A percentile compares a stretch with the other conserved stretches of the same genome.
Conservation (phyloP, 2,329 filamentous ascomycete species). For the Leptodontidium sp. region DNA sequence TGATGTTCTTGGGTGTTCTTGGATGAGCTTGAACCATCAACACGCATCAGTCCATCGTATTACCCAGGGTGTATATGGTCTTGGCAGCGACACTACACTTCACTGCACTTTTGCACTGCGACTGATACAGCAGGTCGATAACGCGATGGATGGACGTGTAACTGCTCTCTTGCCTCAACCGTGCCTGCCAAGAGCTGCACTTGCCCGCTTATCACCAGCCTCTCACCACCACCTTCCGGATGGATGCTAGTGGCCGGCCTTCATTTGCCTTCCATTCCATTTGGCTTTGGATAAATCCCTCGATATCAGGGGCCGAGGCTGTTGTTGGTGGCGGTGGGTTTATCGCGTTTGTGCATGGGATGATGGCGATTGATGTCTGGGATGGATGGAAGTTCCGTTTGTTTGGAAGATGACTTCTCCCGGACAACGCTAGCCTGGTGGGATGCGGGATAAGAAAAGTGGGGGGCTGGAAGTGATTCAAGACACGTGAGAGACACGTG, state of each 20-base stretch:
- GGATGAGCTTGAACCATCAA: neutral
- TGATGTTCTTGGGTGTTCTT: neutral
- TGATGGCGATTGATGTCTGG: too few species aligned
- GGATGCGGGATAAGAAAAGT: too few species aligned
- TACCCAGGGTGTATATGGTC: neutral
- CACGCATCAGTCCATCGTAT: neutral
- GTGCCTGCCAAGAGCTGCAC: slow-evolving; percentile 15
- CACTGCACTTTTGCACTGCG: neutral
- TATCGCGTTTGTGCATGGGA: neutral
- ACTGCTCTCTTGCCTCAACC: slow-evolving; percentile 6
- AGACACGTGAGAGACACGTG: too few species aligned
- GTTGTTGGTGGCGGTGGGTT: neutral
- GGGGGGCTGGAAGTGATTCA: too few species aligned
- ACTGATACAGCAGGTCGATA: slow-evolving; percentile 8
- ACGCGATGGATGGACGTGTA: neutral
- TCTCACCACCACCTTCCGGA: slow-evolving; percentile 6
- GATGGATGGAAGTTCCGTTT: too few species aligned
- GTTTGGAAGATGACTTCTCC: too few species aligned
- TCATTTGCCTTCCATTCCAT: neutral
- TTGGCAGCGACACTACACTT: neutral
- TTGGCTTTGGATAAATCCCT: neutral
- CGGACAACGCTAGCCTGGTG: too few species aligned
- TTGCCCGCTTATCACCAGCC: slow-evolving; percentile 1
- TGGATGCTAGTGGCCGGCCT: neutral
- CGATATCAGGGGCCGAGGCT: neutral